Evolutionary conservation across 352 stramenopile genomes (phyloP).

Genomic region (Hyaloperonospora brassicae): DNA sequence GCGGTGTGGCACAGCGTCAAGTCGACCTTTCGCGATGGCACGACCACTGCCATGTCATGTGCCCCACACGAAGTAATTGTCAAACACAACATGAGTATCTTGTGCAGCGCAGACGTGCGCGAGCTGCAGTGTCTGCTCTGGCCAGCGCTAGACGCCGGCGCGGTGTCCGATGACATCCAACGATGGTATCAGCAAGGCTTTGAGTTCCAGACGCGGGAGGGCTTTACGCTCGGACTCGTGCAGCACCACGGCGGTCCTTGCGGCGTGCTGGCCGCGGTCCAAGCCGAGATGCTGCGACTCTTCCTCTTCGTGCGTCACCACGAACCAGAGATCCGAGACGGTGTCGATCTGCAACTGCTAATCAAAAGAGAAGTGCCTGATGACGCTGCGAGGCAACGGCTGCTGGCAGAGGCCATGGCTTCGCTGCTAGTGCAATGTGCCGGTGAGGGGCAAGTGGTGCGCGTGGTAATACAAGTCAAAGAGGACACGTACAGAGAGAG

Average conservation of each 20-base stretch:
- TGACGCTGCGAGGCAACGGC: constrained; percentile 9
- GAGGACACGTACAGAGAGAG: constrained; percentile 18
- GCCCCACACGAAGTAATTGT: constrained; percentile 7
- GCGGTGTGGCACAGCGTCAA: too few species aligned
- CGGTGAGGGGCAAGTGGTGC: constrained; percentile 11
- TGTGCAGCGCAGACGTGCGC: constrained; percentile 11
- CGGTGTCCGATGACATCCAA: constrained; percentile 24
- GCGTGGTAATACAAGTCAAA: constrained; percentile 18
- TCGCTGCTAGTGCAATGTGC: constrained; percentile 30
- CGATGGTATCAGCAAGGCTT: constrained; percentile 60
- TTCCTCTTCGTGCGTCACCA: constrained; percentile 37
- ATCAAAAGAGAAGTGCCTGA: constrained; percentile 9
- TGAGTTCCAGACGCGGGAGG: constrained; percentile 24
- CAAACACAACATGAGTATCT: constrained; percentile 18
- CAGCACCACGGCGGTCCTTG: constrained; percentile 74
- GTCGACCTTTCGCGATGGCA: too few species aligned
- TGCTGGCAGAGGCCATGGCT: constrained; percentile 27
- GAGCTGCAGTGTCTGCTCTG: constrained; percentile 39
- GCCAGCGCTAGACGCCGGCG: constrained; percentile 18
- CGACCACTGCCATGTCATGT: constrained; percentile 7
- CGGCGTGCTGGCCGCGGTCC: constrained; percentile 70
- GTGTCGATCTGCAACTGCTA: constrained; percentile 12
- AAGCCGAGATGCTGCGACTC: constrained; percentile 58
- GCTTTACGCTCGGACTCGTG: constrained; percentile 56
- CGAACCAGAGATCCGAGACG: constrained; percentile 1